These are phyloP conservation scores for Laguncularia racemosa DNA, from an alignment of 345 rosid species.

Conservation along the genomic window DNA sequence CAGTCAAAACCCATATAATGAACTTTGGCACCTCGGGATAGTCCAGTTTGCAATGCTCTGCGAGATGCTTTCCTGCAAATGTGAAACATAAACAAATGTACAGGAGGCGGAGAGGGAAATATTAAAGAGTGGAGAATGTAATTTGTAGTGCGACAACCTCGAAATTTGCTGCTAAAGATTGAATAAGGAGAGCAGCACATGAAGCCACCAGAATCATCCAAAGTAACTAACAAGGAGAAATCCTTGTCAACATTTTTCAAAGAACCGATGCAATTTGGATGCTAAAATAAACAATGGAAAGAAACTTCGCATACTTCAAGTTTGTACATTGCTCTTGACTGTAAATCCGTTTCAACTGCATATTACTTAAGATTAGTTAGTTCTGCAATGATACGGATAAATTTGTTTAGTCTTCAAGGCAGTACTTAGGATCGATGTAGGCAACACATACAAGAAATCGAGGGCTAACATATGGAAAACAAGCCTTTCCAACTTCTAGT, in stretches of 20 bases:
- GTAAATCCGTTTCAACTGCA: not conserved
- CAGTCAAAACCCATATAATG: slow-evolving; percentile 16
- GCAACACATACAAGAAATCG: too few relatives aligned
- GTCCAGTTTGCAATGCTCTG: slow-evolving; percentile 15
- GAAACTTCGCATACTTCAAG: slow-evolving; percentile 11
- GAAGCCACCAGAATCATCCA: slow-evolving; percentile 21
- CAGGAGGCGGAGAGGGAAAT: not conserved
- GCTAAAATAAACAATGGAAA: not conserved
- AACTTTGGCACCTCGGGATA: slow-evolving; percentile 9
- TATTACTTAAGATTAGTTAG: too few relatives aligned
- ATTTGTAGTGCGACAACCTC: slow-evolving; percentile 9
- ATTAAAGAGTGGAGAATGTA: not conserved
- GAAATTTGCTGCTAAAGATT: slow-evolving; percentile 25
- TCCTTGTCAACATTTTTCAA: not conserved
- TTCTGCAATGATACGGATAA: too few relatives aligned
- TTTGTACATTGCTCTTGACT: slow-evolving; percentile 22
- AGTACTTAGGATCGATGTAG: too few relatives aligned
- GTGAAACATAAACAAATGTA: not conserved
- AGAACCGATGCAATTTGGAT: too few relatives aligned
- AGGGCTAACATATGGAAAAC: too few relatives aligned
- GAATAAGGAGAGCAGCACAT: slow-evolving; percentile 23
- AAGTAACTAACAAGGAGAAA: slow-evolving; percentile 10
- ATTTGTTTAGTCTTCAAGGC: too few relatives aligned
- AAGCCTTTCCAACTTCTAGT: too few relatives aligned
- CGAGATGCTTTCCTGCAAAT: slow-evolving; percentile 5